Percentiles rank a stretch among this genome's conserved stretches.
Evolutionary conservation across 139 green algal genomes (phyloP).

Genomic region (Chlorella sp.): DNA sequence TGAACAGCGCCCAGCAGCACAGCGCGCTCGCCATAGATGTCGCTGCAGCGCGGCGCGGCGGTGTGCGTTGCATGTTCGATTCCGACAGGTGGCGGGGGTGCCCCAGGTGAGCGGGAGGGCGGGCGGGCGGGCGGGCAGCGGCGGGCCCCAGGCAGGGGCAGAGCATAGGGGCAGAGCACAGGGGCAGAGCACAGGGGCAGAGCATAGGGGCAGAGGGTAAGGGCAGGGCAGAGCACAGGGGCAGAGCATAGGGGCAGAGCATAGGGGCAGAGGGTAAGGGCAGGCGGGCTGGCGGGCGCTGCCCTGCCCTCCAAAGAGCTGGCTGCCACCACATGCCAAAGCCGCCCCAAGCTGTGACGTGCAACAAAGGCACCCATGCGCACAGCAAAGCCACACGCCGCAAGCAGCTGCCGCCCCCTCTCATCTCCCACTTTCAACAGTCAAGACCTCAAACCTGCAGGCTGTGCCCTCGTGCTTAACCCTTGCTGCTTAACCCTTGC

Average conservation of each 20-base stretch:
- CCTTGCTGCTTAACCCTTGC: no score
- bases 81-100: background rate
- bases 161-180: background rate
- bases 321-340: background rate
- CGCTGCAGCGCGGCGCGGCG: slow-evolving; percentile 40
- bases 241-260: background rate
- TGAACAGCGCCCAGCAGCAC: slow-evolving; percentile 98
- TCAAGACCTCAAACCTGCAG: no score
- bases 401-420: background rate
- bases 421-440: no score
- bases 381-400: background rate
- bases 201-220: background rate
- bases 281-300: background rate
- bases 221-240: no score
- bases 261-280: no score
- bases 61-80: background rate
- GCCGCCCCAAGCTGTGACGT: background rate
- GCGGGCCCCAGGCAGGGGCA: no score
- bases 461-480: no score
- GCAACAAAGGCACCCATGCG: background rate
- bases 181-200: background rate
- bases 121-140: no score
- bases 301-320: no score
- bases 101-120: background rate
- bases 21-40: slow-evolving; percentile 99